These are phyloP conservation scores for Phytophthora megakarya DNA, from an alignment of 352 stramenopile genomes.

Conservation along the genomic window DNA sequence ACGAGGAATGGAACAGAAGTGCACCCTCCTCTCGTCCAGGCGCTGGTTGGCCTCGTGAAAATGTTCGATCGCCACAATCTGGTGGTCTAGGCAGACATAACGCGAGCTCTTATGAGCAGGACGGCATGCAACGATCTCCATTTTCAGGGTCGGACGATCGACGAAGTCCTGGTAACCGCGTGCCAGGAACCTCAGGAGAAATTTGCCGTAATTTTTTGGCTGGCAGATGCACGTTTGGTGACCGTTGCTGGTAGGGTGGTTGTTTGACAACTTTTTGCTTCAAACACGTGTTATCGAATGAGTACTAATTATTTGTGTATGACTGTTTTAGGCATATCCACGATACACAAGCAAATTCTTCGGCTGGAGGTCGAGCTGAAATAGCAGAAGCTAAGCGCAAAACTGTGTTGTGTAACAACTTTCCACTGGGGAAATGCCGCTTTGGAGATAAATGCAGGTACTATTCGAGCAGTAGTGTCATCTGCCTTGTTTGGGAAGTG, in stretches of 20 bases:
- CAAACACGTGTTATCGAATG: neutral
- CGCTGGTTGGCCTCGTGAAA: constrained; percentile 31
- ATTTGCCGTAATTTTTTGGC: constrained; percentile 79
- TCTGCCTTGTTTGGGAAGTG: constrained; percentile 19
- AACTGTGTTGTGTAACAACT: constrained; percentile 82
- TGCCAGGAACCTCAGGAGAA: constrained; percentile 52
- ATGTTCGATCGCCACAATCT: constrained; percentile 31
- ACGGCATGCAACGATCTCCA: constrained; percentile 25
- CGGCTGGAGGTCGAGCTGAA: constrained; percentile 33
- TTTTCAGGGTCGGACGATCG: constrained; percentile 39
- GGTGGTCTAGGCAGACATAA: constrained; percentile 36
- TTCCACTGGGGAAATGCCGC: constrained; percentile 68
- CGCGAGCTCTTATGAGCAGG: constrained; percentile 24
- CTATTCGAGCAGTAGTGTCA: constrained; percentile 34
- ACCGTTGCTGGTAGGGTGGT: constrained; percentile 78
- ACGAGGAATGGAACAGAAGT: constrained; percentile 43
- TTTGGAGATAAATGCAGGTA: constrained; percentile 89
- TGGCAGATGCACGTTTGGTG: constrained; percentile 75
- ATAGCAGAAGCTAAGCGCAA: constrained; percentile 62
- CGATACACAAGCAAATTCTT: constrained; percentile 33
- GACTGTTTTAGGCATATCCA: constrained; percentile 65
- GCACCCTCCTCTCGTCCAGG: constrained; percentile 22
- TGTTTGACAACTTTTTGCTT: constrained; percentile 17
- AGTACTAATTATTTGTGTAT: constrained; percentile 26
- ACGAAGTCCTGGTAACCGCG: constrained; percentile 41